Percentiles rank a stretch among this genome's conserved stretches.
These are phyloP conservation scores for Kuraishia floccosa DNA, from an alignment of 805 yeast genomes.

Conservation along the genomic window DNA sequence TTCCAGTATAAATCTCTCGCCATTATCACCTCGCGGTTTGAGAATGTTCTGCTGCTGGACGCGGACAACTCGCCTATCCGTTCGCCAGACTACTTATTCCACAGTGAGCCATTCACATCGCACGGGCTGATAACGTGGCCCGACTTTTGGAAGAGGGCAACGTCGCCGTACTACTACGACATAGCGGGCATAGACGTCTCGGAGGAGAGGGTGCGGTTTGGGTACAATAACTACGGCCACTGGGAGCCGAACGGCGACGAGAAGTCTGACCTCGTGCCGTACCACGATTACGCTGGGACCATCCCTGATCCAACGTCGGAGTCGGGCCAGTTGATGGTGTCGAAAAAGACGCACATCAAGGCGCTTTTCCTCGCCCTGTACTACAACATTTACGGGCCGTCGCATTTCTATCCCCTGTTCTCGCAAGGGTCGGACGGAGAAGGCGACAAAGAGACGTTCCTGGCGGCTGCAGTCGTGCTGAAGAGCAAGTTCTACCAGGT, in stretches of 20 bases:
- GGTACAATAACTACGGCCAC: conserved; percentile 22
- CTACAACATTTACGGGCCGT: conserved; percentile 52
- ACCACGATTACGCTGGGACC: conserved; percentile 48
- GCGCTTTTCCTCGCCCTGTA: conserved; percentile 44
- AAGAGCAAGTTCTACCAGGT: conserved; percentile 49
- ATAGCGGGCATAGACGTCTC: conserved; percentile 34
- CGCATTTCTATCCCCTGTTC: conserved; percentile 39
- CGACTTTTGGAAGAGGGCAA: conserved; percentile 41
- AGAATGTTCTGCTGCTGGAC: conserved; percentile 56
- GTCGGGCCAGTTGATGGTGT: conserved; percentile 52
- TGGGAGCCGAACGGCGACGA: conserved; percentile 12
- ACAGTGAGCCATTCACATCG: conserved; percentile 39
- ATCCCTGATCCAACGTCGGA: conserved; percentile 57
- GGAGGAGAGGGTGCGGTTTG: conserved; percentile 21
- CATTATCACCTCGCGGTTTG: conserved; percentile 54
- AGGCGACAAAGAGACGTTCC: conserved; percentile 51
- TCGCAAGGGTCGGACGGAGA: conserved; percentile 38
- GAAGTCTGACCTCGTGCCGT: conserved; percentile 24
- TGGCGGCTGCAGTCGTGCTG: conserved; percentile 48
- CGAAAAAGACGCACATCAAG: conserved; percentile 41
- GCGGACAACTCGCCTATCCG: conserved; percentile 63
- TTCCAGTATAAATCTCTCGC: conserved; percentile 64
- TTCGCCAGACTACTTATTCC: conserved; percentile 47
- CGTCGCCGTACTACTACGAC: conserved; percentile 36
- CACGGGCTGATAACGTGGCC: conserved; percentile 39